A percentile compares a stretch with the other conserved stretches of the same genome.
These are phyloP conservation scores for Ophiorrhiza pumila DNA, from an alignment of 257 asterid genomes.

Conservation along the genomic window DNA sequence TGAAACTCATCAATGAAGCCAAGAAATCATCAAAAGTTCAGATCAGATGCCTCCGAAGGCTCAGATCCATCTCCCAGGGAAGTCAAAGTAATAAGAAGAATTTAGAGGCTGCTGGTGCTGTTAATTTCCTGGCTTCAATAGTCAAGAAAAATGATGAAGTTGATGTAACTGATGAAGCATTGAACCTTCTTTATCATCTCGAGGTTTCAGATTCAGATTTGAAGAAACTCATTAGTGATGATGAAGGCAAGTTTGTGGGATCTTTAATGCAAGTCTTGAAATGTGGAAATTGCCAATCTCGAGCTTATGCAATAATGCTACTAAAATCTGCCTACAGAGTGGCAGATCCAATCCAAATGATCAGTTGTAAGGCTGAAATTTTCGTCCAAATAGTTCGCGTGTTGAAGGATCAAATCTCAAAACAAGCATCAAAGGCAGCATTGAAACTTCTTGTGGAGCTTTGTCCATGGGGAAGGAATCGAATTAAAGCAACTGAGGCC, in stretches of 20 bases:
- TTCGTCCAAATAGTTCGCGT: constrained; percentile 29
- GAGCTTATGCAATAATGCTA: constrained; percentile 30
- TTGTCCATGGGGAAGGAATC: constrained; percentile 66
- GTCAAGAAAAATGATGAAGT: constrained; percentile 13
- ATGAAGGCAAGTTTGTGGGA: constrained; percentile 12
- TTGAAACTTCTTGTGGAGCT: constrained; percentile 48
- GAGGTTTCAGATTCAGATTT: constrained; percentile 38
- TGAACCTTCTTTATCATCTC: constrained; percentile 41
- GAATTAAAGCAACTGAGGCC: constrained; percentile 47
- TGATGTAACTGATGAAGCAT: constrained; percentile 34
- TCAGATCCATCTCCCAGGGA: constrained; percentile 39
- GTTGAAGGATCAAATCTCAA: constrained; percentile 35
- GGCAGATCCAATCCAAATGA: constrained; percentile 45
- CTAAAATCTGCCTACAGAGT: constrained; percentile 33
- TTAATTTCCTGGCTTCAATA: constrained; percentile 34
- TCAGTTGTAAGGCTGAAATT: constrained; percentile 22
- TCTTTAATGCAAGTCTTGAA: constrained; percentile 33
- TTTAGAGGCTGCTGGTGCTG: constrained; percentile 41
- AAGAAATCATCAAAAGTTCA: constrained; percentile 19
- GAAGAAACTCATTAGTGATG: constrained; percentile 22
- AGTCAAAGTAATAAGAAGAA: constrained; percentile 25
- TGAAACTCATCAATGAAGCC: constrained; percentile 44
- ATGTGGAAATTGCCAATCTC: constrained; percentile 27
- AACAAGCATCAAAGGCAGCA: constrained; percentile 45
- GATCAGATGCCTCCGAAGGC: constrained; percentile 34